These are phyloP conservation scores for Rhododendron griersonianum DNA, from an alignment of 148 eudicot species.

Conservation along the genomic window DNA sequence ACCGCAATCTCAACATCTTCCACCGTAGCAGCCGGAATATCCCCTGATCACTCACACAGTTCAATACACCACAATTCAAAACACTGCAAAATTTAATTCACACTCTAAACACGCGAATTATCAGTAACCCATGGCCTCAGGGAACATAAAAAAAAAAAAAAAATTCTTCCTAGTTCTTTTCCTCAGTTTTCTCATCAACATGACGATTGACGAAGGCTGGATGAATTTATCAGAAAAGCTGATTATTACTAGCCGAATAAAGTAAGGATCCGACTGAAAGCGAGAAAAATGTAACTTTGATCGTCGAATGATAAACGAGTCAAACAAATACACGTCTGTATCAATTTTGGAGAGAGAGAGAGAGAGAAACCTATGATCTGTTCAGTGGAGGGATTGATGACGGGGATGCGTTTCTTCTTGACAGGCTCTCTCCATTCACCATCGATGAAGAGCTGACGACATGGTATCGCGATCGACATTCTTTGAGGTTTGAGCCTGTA, in stretches of 20 bases:
- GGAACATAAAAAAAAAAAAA: background rate
- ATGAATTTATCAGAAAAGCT: background rate
- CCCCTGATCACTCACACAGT: slow-evolving; percentile 38
- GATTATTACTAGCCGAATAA: background rate
- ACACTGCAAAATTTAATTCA: background rate
- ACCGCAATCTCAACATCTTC: slow-evolving; percentile 93
- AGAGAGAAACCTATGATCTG: slow-evolving; percentile 56
- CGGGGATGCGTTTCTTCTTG: slow-evolving; percentile 53
- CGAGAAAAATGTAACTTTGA: background rate
- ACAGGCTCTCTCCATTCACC: slow-evolving; percentile 87
- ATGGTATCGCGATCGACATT: slow-evolving; percentile 50
- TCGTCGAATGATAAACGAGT: background rate
- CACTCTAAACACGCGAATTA: background rate
- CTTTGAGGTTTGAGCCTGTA: background rate
- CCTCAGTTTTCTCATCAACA: background rate
- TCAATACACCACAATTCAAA: background rate
- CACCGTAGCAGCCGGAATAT: slow-evolving; percentile 91
- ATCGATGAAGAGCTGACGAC: slow-evolving; percentile 74
- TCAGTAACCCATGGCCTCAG: background rate
- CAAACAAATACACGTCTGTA: background rate
- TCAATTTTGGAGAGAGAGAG: background rate
- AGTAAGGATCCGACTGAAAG: background rate
- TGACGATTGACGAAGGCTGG: too few relatives aligned
- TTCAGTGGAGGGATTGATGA: slow-evolving; percentile 85
- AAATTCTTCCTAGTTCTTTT: background rate